Base-by-base conservation (phyloP, 1,284 basidiomycete genomes). In the Cerrena zonata region DNA sequence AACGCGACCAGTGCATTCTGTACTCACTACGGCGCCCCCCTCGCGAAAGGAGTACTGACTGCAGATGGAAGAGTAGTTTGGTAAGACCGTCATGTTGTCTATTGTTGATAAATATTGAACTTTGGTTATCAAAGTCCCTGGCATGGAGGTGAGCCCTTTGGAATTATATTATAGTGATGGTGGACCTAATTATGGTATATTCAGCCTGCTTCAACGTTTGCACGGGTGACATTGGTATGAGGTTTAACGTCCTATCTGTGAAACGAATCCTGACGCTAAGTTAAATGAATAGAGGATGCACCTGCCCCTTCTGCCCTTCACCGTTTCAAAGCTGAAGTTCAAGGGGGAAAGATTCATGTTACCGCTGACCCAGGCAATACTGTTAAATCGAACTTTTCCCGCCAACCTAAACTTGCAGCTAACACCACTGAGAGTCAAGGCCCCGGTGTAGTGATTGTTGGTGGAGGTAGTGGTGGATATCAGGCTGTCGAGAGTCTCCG, bases 241-340 rank as follows among this genome's bases (percentile, higher is more conserved):
- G 15, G 30, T 10, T 40, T 50, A 25, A 19, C 7, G 10, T 15
- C 39, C 5, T 10, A 22, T n/a, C n/a, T n/a, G n/a, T n/a, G n/a
- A n/a, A n/a, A n/a, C n/a, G n/a, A n/a, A n/a, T n/a, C n/a, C n/a
- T n/a, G 5, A 27, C n/a, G n/a, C n/a, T n/a, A n/a, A n/a, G n/a
- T n/a, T n/a, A 36, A 42, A 27, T 37, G 47, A 44, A 44, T 58
- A 85, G 92, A 96, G 76, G 93, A 97, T 66, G 88, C 92, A 0
- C 94, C 94, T 5, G 94, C 91, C 10, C 86, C 93, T 19, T 77
- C 84, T 62, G 83, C 86, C n/a, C 68, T 97, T 42, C 88, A 92
- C 67, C 84, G 82, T 2, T 95, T 93, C 79, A 79, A 84, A 55
- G 79, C 82, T 0, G 73, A 82, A 53, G 73, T 89, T 27, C 71